A percentile compares a stretch with the other conserved stretches of the same genome.
Conservation (phyloP, 2,329 filamentous ascomycete genomes). For the Knoxdaviesia proteae region DNA sequence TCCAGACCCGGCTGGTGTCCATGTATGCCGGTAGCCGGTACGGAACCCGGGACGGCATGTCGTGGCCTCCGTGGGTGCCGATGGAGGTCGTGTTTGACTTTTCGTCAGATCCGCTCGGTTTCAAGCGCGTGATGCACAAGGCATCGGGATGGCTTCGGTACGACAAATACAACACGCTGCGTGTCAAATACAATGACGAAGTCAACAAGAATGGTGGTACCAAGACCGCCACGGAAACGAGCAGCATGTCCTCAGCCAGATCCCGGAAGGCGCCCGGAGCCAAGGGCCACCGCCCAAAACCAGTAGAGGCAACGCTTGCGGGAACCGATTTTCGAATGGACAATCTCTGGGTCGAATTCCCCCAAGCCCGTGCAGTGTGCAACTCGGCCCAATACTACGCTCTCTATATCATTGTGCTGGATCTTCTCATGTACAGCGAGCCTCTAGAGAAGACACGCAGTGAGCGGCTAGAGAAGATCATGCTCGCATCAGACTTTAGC, state of each 20-base stretch:
- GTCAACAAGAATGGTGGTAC: slow-evolving; percentile 44
- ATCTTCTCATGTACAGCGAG: slow-evolving; percentile 89
- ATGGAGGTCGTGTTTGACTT: slow-evolving; percentile 99
- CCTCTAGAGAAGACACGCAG: slow-evolving; percentile 92
- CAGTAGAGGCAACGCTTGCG: slow-evolving; percentile 23
- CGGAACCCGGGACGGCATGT: slow-evolving; percentile 61
- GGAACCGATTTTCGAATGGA: slow-evolving; percentile 66
- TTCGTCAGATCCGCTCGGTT: slow-evolving; percentile 82
- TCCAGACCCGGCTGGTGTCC: slow-evolving; percentile 63
- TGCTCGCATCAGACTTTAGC: slow-evolving; percentile 95
- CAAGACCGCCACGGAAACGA: background rate
- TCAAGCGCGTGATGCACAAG: slow-evolving; percentile 89
- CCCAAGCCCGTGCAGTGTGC: slow-evolving; percentile 80
- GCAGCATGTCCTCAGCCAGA: too few species aligned
- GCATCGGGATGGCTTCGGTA: slow-evolving; percentile 88
- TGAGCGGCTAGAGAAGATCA: slow-evolving; percentile 92
- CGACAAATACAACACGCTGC: slow-evolving; percentile 94
- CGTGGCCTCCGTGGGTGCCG: slow-evolving; percentile 96
- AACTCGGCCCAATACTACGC: slow-evolving; percentile 96
- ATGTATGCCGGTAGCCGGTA: slow-evolving; percentile 92
- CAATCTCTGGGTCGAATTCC: slow-evolving; percentile 92
- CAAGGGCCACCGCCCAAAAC: slow-evolving; percentile 6
- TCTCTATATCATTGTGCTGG: slow-evolving; percentile 92
- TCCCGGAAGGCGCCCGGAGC: background rate
- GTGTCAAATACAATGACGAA: slow-evolving; percentile 92